Conservation (phyloP, 495 filamentous ascomycete genomes). For the Evernia prunastri region DNA sequence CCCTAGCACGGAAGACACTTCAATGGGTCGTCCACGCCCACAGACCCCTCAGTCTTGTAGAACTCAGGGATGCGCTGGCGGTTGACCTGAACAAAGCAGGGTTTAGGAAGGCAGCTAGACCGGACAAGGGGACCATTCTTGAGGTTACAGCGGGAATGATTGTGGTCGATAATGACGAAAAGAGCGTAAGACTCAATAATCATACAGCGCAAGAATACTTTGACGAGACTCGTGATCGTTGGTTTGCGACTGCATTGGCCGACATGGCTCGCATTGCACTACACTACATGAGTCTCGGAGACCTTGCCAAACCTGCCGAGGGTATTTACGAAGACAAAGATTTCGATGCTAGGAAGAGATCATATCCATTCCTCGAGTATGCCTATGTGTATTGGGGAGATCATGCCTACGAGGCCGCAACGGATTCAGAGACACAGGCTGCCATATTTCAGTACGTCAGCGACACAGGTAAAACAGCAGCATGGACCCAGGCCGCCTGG, state of each 20-base stretch:
- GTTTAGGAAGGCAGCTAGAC: conserved; percentile 7
- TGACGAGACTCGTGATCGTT: conserved; percentile 16
- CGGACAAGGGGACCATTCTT: conserved; percentile 23
- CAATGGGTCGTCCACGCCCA: conserved; percentile 20
- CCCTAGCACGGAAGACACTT: conserved; percentile 18
- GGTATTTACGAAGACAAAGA: conserved; percentile 16
- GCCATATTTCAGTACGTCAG: conserved; percentile 21
- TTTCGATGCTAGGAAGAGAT: conserved; percentile 20
- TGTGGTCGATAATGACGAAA: conserved; percentile 13
- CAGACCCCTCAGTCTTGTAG: conserved; percentile 25
- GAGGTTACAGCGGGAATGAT: conserved; percentile 27
- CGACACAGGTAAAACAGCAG: conserved; percentile 17
- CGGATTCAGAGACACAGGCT: conserved; percentile 1
- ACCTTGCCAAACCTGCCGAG: conserved; percentile 24
- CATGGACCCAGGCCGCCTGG: conserved; percentile 30
- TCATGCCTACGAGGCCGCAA: conserved; percentile 25
- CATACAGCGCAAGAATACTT: conserved; percentile 28
- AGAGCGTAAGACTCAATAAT: conserved; percentile 25
- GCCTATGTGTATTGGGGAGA: conserved; percentile 30
- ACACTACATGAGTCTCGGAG: conserved; percentile 24
- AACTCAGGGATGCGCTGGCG: conserved; percentile 28
- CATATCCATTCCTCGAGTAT: conserved; percentile 26
- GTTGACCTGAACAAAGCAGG: conserved; percentile 20
- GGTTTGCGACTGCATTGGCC: conserved; percentile 21
- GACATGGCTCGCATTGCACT: conserved; percentile 23